Base-by-base conservation (phyloP, 768 basidiomycete species). In the Psilocybe cubensis region DNA sequence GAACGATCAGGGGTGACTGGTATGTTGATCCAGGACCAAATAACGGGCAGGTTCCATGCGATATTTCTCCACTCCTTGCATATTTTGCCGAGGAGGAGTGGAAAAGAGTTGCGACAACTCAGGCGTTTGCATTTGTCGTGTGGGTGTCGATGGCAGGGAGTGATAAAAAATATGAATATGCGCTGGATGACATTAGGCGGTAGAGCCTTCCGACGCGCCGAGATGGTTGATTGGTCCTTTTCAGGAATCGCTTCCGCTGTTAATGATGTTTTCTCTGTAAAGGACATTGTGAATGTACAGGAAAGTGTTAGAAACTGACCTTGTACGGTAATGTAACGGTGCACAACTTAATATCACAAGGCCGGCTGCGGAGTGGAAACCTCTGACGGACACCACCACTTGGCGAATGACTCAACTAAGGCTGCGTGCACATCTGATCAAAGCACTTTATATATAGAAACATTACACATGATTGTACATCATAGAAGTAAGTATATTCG, bases 41-140 rank as follows among this genome's bases (percentile, higher is more conserved):
- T 17, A n/a, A 21, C 38, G 0, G 56, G 48, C 5, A 49, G 42
- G 3, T 31, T 50, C 56, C 56, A 57, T 1, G 56, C 56, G 11
- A 57, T 35, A 10, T 35, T 23, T 35, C 56, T 44, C 56, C 56
- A 57, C 27, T 49, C 49, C 38, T 43, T 44, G 43, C 49, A 57
- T n/a, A 57, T 23, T 33, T 43, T 57, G 21, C 56, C 56, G 17
- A 57, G 49, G 20, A 51, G 14, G 11, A 57, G 48, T n/a, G 48
- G 41, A 24, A 17, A 44, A 8, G 56, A 33, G 14, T 23, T 23
- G 14, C 38, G 17, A 17, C 56, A 57, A 9, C 49, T 49, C 33
- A 23, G 46, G 8, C 25, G 29, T 23, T 21, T 44, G 41, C 56
- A 57, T 24, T 51, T 57, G 21, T 44, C 20, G 17, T 48, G 46